Evolutionary conservation across 1,139 yeast genomes (phyloP).

Genomic region (Lodderomyces metapsilosis): DNA sequence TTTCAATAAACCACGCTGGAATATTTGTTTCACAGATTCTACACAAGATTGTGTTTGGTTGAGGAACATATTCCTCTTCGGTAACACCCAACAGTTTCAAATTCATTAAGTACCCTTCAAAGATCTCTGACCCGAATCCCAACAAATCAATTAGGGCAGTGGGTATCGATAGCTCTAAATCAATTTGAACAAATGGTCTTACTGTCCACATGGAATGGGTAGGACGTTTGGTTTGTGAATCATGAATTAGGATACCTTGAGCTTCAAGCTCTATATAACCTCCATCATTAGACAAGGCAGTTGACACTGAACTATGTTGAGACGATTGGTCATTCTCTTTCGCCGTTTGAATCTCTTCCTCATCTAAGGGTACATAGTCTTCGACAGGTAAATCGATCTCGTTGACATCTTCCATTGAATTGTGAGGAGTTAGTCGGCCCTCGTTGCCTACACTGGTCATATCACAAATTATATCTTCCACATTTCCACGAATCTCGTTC

Average conservation of each 20-base stretch:
- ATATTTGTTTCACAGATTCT: constrained; percentile 86
- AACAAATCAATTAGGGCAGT: constrained; percentile 62
- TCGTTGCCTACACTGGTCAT: not conserved
- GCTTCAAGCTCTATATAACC: constrained; percentile 79
- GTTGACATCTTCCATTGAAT: constrained; percentile 17
- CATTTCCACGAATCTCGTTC: constrained; percentile 10
- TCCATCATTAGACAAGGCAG: constrained; percentile 53
- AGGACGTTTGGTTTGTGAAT: constrained; percentile 56
- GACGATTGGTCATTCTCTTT: not conserved
- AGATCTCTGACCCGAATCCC: constrained; percentile 87
- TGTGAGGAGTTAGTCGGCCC: constrained; percentile 30
- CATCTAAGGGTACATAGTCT: constrained; percentile 9
- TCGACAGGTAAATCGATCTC: constrained; percentile 8
- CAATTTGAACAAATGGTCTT: constrained; percentile 68
- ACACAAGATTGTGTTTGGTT: constrained; percentile 78
- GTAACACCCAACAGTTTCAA: constrained; percentile 61
- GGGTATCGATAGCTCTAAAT: constrained; percentile 67
- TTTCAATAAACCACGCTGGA: constrained; percentile 97
- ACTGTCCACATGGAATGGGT: constrained; percentile 93
- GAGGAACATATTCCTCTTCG: constrained; percentile 65
- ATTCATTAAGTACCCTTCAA: constrained; percentile 68
- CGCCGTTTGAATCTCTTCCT: not conserved
- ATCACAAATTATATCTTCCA: constrained; percentile 5
- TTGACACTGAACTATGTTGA: constrained; percentile 21
- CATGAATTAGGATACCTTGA: constrained; percentile 90